phyloP scores from a whole-genome alignment of 2,329 filamentous ascomycete species.

The Diaporthe australafricana region DNA sequence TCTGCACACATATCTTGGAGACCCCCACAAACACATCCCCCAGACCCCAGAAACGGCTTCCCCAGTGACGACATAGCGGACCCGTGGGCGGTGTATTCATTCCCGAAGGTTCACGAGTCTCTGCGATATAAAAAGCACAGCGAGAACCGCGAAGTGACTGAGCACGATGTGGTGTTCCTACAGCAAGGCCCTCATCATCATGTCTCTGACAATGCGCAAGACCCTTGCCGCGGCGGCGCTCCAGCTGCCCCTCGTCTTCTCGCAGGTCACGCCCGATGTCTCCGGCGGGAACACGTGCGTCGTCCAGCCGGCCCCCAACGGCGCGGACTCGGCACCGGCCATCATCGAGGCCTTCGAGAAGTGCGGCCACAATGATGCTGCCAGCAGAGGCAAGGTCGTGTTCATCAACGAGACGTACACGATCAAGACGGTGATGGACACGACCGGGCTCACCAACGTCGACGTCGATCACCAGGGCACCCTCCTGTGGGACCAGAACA shows the following conservation, averaged over 20 bases:
- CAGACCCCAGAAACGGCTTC: conserved; percentile 6
- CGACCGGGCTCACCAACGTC: conserved; percentile 43
- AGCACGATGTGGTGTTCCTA: background rate
- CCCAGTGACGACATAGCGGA: conserved; percentile 32
- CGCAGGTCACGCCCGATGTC: background rate
- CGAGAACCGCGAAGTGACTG: background rate
- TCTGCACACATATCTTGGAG: conserved; percentile 10
- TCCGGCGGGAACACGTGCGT: conserved; percentile 19
- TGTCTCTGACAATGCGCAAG: conserved; percentile 27
- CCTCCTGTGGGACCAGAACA: conserved; percentile 38
- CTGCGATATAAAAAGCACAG: background rate
- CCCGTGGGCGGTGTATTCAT: conserved; percentile 17
- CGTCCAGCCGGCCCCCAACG: conserved; percentile 31
- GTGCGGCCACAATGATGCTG: conserved; percentile 42
- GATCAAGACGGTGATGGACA: conserved; percentile 42
- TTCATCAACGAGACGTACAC: conserved; percentile 43
- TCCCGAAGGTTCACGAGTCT: conserved; percentile 7
- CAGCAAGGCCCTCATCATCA: conserved; percentile 10
- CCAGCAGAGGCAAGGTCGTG: conserved; percentile 40
- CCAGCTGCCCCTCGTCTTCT: conserved; percentile 34
- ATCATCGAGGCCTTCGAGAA: conserved; percentile 43
- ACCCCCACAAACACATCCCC: conserved; percentile 29
- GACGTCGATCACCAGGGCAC: conserved; percentile 44
- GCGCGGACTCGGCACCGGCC: conserved; percentile 33
- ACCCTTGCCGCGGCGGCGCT: conserved; percentile 31